Evolutionary conservation across 108 stramenopile species (phyloP), one percentile per base, ranked within the genome.

Genomic region (Mediolabrus comicus): DNA sequence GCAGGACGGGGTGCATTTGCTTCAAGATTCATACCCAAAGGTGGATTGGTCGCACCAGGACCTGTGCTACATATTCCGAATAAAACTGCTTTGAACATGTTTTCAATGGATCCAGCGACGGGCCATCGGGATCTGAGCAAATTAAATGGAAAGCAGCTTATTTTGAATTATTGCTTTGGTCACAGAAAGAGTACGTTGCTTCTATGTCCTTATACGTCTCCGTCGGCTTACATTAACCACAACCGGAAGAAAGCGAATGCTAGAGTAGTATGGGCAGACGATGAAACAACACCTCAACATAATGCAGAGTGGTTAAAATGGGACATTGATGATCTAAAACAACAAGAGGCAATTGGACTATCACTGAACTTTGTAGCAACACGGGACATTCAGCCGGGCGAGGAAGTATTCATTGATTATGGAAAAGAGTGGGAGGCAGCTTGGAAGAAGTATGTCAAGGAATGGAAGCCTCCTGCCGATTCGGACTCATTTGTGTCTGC

Each of bases 1-100:
- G 90, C 89, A 25, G 92, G 92, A 8, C 66, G 85, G 43, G 92
- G 92, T 2, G 92, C 86, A 3, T 94, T 94, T 79, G 84, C 92
- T 1, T 77, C 77, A 10, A 76, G 93, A 33, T 62, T 57, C 30
- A 83, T 92, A 34, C 51, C 80, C 8, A 63, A 80, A 13, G 93
- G 90, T 27, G 66, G 72, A n/a, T 27, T 86, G 43, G 80, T 95
- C 29, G 83, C 87, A 16, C 90, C 90, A 2, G 75, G 84, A 3
- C 93, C 93, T 0, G 28, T 95, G n/a, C 52, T 92, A 26, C 87
- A 86, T 8, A 73, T 94, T 64, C 55, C 85, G 2, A 84, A 87
- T 34, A 57, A 60, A 55, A 62, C 74, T 6, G 59, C 85, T 3
- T 53, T 91, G 41, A 69, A 88, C 38, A 81, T 91, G 73, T 75